A percentile compares a stretch with the other conserved stretches of the same genome.
phyloP scores from a whole-genome alignment of 495 filamentous ascomycete genomes.

The Cenococcum geophilum region DNA sequence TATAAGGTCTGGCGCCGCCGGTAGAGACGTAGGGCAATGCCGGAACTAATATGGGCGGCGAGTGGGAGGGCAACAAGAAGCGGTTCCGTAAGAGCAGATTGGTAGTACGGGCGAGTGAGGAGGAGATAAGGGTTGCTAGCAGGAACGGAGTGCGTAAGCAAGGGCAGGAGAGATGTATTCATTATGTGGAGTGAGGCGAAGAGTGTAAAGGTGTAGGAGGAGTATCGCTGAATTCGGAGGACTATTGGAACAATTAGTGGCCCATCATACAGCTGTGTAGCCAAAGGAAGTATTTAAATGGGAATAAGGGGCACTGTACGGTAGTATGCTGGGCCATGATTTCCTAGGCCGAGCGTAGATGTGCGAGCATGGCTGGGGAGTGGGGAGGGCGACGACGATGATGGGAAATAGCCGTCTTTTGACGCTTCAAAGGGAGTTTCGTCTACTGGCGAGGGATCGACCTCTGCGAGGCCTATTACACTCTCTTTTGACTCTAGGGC shows the following conservation, averaged over 20 bases:
- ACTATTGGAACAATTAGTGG: slow-evolving; percentile 47
- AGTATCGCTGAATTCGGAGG: slow-evolving; percentile 74
- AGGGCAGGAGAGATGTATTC: slow-evolving; percentile 58
- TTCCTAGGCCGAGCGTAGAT: slow-evolving; percentile 35
- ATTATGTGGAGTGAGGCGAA: slow-evolving; percentile 73
- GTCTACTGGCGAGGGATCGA: slow-evolving; percentile 79
- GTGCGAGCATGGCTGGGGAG: slow-evolving; percentile 15
- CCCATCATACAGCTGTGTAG: background rate
- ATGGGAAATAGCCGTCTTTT: slow-evolving; percentile 52
- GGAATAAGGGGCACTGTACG: slow-evolving; percentile 19
- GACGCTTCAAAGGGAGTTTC: slow-evolving; percentile 48
- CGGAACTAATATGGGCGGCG: slow-evolving; percentile 54
- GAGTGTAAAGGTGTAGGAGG: slow-evolving; percentile 74
- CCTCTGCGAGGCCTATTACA: slow-evolving; percentile 58
- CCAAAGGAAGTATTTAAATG: background rate
- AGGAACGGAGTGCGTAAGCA: slow-evolving; percentile 50
- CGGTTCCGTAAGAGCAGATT: slow-evolving; percentile 62
- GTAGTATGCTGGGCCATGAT: slow-evolving; percentile 36
- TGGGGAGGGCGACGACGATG: slow-evolving; percentile 17
- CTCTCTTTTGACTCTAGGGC: slow-evolving; percentile 23
- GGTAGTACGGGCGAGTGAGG: slow-evolving; percentile 67
- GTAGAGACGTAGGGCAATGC: slow-evolving; percentile 67
- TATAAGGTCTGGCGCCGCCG: slow-evolving; percentile 59
- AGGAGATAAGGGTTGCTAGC: slow-evolving; percentile 53
- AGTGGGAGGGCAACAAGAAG: slow-evolving; percentile 57